Evolutionary conservation across 768 basidiomycete genomes (phyloP), one percentile per base, ranked within the genome.

Genomic region (Lactarius quietus): DNA sequence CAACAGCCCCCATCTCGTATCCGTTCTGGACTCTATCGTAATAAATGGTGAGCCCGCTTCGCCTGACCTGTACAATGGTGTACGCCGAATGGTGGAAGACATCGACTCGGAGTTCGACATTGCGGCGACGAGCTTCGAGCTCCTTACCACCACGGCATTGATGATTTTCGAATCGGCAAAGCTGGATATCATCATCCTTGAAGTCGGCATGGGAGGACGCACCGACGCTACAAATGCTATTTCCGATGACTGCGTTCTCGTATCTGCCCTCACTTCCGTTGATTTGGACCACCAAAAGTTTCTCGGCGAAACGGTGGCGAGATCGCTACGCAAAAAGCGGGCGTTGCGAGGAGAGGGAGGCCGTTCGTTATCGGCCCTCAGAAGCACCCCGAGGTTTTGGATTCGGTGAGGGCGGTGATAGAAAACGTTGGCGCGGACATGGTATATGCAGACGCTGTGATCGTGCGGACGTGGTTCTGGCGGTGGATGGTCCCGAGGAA

Each of bases 211-310:
- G 89, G 97, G 97, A 0, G 97, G 97, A 6, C 81, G 85, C 3
- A 76, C 89, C 57, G 97, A 98, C 74, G 96, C 97, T 23, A 99
- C 97, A 3, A 99, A 99, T 73, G 82, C 90, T 61, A 84, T 98
- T 23, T 83, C 91, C 2, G 83, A 88, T 53, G 79, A 82, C 1
- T 78, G 78, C 58, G 83, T 95, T 48, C 75, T 93, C 36, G 85
- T 88, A 1, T 92, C 91, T n/a, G 90, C 86, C 36, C 79, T 98
- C 31, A 93, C 95, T 0, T 77, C 87, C 3, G 91, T 98, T 26
- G 95, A 94, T 74, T 78, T 98, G 51, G 97, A 99, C 76, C 97
- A 98, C 75, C 93, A 95, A 69, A 83, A 84, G 4, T 94, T 96
- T 73, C 81, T 99, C 29, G 97, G 97, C 0, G 74, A 83, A 61